Percentiles rank a stretch among this genome's conserved stretches.
Conservation (phyloP, 805 yeast genomes). For the Dipodascus albidus region DNA sequence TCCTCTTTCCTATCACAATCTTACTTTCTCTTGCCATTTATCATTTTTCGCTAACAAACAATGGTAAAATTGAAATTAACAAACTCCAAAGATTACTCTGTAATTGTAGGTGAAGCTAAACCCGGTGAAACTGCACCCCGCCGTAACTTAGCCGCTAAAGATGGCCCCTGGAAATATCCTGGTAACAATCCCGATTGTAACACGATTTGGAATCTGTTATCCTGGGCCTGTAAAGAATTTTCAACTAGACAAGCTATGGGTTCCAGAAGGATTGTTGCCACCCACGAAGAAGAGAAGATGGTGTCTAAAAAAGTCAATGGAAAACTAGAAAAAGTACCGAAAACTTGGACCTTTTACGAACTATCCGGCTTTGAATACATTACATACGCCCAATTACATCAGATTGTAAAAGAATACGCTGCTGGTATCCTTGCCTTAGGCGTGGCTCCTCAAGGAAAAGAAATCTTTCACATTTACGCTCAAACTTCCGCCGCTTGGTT, state of each 20-base stretch:
- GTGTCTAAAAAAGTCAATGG: slow-evolving; percentile 74
- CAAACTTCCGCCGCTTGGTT: slow-evolving; percentile 84
- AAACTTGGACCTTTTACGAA: slow-evolving; percentile 83
- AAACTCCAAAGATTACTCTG: slow-evolving; percentile 7
- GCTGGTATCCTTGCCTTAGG: slow-evolving; percentile 72
- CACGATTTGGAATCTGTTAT: slow-evolving; percentile 59
- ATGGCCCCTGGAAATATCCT: slow-evolving; percentile 46
- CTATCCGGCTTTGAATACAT: slow-evolving; percentile 58
- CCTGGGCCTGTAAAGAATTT: slow-evolving; percentile 48
- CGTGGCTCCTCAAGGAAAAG: slow-evolving; percentile 44
- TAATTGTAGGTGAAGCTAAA: slow-evolving; percentile 24
- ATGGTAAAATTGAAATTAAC: slow-evolving; percentile 1
- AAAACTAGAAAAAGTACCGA: slow-evolving; percentile 55
- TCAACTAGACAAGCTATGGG: slow-evolving; percentile 53
- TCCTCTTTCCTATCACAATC: neutral
- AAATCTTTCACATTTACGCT: slow-evolving; percentile 75
- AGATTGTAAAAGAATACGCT: slow-evolving; percentile 44
- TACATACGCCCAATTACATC: slow-evolving; percentile 45
- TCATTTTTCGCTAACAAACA: no score
- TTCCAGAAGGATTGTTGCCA: slow-evolving; percentile 63
- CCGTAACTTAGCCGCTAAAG: slow-evolving; percentile 23
- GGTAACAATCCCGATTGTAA: slow-evolving; percentile 41
- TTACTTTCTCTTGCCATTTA: neutral
- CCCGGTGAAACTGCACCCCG: slow-evolving; percentile 27
- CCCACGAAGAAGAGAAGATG: slow-evolving; percentile 65